Conservation (phyloP, 2,329 filamentous ascomycete genomes). For the Penicillium verrucosum region DNA sequence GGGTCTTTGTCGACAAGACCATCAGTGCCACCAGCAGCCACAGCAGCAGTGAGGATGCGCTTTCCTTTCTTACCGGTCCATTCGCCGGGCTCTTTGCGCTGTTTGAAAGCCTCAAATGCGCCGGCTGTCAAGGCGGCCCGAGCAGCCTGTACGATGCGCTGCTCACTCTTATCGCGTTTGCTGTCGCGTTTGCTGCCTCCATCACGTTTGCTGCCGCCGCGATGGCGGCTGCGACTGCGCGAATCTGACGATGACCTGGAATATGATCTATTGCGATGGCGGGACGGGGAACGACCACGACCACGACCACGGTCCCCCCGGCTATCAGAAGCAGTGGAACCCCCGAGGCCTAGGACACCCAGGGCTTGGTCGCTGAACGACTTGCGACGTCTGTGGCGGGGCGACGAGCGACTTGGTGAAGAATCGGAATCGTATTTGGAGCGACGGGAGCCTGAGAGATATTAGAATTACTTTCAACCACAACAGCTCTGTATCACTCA, state of each 20-base stretch:
- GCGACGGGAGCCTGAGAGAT: constrained; percentile 28
- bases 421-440: constrained; percentile 34
- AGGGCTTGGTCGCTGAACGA: constrained; percentile 51
- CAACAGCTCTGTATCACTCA: constrained; percentile 24
- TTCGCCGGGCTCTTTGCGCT: constrained; percentile 80
- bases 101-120: constrained; percentile 86
- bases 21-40: constrained; percentile 82
- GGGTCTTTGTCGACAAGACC: constrained; percentile 65
- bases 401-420: constrained; percentile 41
- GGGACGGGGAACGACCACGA: constrained; percentile 34
- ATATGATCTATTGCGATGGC: constrained; percentile 37
- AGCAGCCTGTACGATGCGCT: constrained; percentile 77
- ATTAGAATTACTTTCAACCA: neutral
- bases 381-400: constrained; percentile 42
- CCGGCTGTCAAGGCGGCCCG: constrained; percentile 88
- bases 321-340: constrained; percentile 39
- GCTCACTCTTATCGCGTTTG: constrained; percentile 49
- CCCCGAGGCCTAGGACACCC: constrained; percentile 58
- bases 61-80: constrained; percentile 92
- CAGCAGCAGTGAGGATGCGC: constrained; percentile 81
- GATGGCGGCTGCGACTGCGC: constrained; percentile 49
- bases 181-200: constrained; percentile 48
- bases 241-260: constrained; percentile 50
- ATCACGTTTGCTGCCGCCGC: constrained; percentile 46
- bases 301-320: constrained; percentile 52